phyloP scores from a whole-genome alignment of 345 rosid genomes.

The Eucalyptus leucophloia region DNA sequence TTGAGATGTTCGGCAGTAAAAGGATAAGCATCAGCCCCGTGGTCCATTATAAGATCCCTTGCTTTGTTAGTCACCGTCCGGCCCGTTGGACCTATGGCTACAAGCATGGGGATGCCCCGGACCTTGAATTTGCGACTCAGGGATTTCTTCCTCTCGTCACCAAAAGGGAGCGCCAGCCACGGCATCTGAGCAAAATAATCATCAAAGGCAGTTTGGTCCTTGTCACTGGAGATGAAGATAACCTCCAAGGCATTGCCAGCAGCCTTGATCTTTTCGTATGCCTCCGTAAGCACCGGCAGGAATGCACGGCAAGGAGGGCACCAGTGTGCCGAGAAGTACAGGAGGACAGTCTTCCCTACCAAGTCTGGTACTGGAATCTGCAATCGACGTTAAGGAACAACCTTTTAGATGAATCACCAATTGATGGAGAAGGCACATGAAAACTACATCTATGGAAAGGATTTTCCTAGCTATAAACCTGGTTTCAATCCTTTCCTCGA shows the following conservation, averaged over 20 bases:
- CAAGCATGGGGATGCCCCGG: constrained; percentile 16
- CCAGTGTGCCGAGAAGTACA: constrained; percentile 36
- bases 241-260: constrained; percentile 16
- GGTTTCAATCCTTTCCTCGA: neutral
- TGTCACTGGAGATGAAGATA: constrained; percentile 30
- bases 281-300: constrained; percentile 16
- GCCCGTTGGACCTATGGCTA: constrained; percentile 24
- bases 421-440: neutral
- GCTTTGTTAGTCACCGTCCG: constrained; percentile 14
- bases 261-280: constrained; percentile 17
- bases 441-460: neutral
- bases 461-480: neutral
- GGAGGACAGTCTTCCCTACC: constrained; percentile 26
- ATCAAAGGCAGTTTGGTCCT: constrained; percentile 13
- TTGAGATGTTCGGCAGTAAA: constrained; percentile 13
- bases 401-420: neutral
- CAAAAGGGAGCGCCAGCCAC: constrained; percentile 29
- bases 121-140: constrained; percentile 22
- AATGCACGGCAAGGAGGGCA: constrained; percentile 35
- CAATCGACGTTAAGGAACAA: neutral
- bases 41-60: neutral
- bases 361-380: constrained; percentile 26
- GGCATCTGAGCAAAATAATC: constrained; percentile 24
- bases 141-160: constrained; percentile 12
- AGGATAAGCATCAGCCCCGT: constrained; percentile 31